A percentile compares a stretch with the other conserved stretches of the same genome.
phyloP scores from a whole-genome alignment of 164 flowering plant genomes.

The Akebia trifoliata region DNA sequence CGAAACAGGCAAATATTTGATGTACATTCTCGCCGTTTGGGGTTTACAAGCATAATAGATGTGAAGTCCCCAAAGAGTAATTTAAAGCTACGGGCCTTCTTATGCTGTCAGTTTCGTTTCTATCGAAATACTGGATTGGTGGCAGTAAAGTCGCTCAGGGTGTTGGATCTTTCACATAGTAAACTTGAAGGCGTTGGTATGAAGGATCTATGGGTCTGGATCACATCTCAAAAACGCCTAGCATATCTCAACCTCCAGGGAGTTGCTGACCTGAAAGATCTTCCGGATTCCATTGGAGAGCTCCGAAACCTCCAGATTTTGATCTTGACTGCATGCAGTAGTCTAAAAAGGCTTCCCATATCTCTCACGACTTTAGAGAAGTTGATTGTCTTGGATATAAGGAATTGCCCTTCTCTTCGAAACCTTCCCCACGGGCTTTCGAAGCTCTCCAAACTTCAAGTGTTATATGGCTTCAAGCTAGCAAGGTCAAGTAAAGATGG shows the following conservation, averaged over 20 bases:
- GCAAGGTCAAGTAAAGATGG: not conserved
- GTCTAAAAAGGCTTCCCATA: slow-evolving; percentile 1
- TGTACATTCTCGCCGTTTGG: too few relatives aligned
- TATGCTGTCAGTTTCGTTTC: too few relatives aligned
- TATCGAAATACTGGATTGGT: too few relatives aligned
- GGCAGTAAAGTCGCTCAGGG: too few relatives aligned
- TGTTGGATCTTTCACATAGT: too few relatives aligned
- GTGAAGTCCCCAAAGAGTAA: too few relatives aligned
- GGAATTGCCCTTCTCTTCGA: not conserved
- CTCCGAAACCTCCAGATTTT: slow-evolving; percentile 7
- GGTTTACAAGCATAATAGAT: too few relatives aligned
- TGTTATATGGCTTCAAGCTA: too few relatives aligned
- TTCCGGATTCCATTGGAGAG: slow-evolving; percentile 5
- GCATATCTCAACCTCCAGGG: slow-evolving; percentile 17
- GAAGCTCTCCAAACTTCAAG: slow-evolving; percentile 14
- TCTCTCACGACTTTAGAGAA: not conserved
- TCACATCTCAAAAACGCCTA: slow-evolving; percentile 15
- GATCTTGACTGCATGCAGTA: slow-evolving; percentile 10
- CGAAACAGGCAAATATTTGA: too few relatives aligned
- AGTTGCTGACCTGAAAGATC: not conserved
- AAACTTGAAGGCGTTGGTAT: too few relatives aligned
- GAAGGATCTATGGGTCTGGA: too few relatives aligned
- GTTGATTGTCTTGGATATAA: slow-evolving; percentile 4
- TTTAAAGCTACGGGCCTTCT: too few relatives aligned
- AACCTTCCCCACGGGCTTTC: slow-evolving; percentile 7